These are phyloP conservation scores for Yamadazyma insecticola DNA, from an alignment of 805 yeast genomes.

Conservation along the genomic window DNA sequence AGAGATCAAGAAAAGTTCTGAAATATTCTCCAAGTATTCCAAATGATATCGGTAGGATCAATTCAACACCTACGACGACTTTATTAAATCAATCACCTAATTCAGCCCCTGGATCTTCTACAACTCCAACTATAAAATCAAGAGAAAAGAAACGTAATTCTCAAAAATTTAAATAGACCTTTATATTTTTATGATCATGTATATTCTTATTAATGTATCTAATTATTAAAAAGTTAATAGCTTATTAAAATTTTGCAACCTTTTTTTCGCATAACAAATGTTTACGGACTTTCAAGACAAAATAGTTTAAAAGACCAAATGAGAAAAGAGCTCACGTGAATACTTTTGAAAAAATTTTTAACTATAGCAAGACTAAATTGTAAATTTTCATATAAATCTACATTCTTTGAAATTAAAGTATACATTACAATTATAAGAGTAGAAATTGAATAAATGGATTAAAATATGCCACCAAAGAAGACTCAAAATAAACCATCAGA, in stretches of 20 bases:
- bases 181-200: too few relatives aligned
- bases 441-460: too few relatives aligned
- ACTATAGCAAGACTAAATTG: too few relatives aligned
- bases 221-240: too few relatives aligned
- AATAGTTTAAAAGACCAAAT: too few relatives aligned
- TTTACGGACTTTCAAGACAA: too few relatives aligned
- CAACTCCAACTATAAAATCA: conserved; percentile 1
- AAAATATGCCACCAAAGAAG: conserved; percentile 78
- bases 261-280: too few relatives aligned
- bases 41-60: conserved; percentile 3
- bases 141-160: conserved; percentile 16
- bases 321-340: background rate
- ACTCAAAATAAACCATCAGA: conserved; percentile 48
- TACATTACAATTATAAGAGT: too few relatives aligned
- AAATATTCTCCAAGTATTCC: conserved; percentile 12
- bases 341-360: background rate
- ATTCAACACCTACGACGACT: conserved; percentile 1
- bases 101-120: conserved; percentile 6
- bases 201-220: too few relatives aligned
- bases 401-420: too few relatives aligned
- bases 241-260: too few relatives aligned
- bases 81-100: background rate
- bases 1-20: conserved; percentile 13
- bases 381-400: too few relatives aligned
- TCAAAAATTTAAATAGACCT: conserved; percentile 16